A percentile compares a stretch with the other conserved stretches of the same genome.
These are phyloP conservation scores for Talaromyces thailandensis DNA, from an alignment of 495 filamentous ascomycete species.

Conservation along the genomic window DNA sequence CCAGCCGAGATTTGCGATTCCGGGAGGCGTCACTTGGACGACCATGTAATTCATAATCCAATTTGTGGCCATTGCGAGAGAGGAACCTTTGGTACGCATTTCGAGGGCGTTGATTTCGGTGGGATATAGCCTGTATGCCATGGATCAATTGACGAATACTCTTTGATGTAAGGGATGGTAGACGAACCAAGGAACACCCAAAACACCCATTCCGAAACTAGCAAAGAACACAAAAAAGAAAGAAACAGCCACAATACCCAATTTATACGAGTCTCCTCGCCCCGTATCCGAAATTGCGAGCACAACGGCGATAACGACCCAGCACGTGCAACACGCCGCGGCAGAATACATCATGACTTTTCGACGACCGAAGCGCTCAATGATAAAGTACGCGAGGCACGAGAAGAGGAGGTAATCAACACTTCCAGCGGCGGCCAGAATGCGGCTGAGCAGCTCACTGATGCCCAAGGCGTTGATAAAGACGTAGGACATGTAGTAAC, in stretches of 20 bases:
- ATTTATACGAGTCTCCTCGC: not conserved
- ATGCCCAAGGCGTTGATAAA: not conserved
- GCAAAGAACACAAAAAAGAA: conserved; percentile 6
- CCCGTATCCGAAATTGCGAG: conserved; percentile 1
- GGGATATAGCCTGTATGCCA: conserved; percentile 40
- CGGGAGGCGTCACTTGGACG: conserved; percentile 32
- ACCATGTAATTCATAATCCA: conserved; percentile 54
- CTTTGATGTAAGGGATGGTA: too few relatives aligned
- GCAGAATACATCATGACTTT: conserved; percentile 26
- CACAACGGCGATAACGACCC: conserved; percentile 3
- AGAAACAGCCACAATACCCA: conserved; percentile 4
- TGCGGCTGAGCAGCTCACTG: conserved; percentile 8
- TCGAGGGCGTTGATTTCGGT: conserved; percentile 52
- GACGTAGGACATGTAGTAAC: conserved; percentile 7
- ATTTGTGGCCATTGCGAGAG: conserved; percentile 43
- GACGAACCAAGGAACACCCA: conserved; percentile 5
- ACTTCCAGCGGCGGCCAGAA: conserved; percentile 26
- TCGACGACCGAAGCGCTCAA: conserved; percentile 37
- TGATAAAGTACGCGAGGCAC: conserved; percentile 12
- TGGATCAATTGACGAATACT: too few relatives aligned
- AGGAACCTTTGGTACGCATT: conserved; percentile 47
- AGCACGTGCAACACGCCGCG: conserved; percentile 3
- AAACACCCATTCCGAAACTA: conserved; percentile 5
- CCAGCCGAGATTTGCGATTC: conserved; percentile 33
- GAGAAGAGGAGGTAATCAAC: conserved; percentile 39